These are phyloP conservation scores for Phialemonium atrogriseum DNA, from an alignment of 2,329 filamentous ascomycete genomes.

Conservation along the genomic window DNA sequence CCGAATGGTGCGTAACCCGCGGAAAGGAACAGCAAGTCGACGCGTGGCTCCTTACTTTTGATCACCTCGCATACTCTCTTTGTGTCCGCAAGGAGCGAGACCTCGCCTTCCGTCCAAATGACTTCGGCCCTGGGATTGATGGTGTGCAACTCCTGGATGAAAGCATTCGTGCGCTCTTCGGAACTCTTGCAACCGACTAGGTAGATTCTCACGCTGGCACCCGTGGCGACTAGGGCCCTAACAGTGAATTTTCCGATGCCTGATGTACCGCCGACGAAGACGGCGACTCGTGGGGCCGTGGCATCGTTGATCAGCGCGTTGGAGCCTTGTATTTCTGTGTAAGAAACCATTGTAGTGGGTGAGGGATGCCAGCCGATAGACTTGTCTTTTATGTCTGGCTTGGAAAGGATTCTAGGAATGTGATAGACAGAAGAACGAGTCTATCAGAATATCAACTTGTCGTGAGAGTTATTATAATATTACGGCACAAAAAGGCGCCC, in stretches of 20 bases:
- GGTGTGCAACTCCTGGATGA: conserved; percentile 26
- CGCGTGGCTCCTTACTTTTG: conserved; percentile 23
- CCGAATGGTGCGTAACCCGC: conserved; percentile 35
- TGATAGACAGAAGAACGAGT: too few species aligned
- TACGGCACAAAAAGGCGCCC: too few species aligned
- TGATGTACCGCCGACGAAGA: conserved; percentile 37
- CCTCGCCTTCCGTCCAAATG: conserved; percentile 32
- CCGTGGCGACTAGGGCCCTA: conserved; percentile 24
- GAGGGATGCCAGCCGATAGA: too few species aligned
- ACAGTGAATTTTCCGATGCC: conserved; percentile 35
- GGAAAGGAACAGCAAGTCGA: conserved; percentile 36
- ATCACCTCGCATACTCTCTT: conserved; percentile 29
- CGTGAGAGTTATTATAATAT: too few species aligned
- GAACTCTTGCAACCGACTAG: conserved; percentile 32
- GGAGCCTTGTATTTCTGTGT: conserved; percentile 27
- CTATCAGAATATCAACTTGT: too few species aligned
- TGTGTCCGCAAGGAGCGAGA: conserved; percentile 34
- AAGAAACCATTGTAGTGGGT: too few species aligned
- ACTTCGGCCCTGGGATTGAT: conserved; percentile 30
- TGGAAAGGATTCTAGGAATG: too few species aligned
- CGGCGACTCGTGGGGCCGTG: conserved; percentile 26
- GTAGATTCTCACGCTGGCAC: conserved; percentile 28
- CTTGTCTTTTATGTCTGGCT: too few species aligned
- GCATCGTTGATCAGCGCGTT: conserved; percentile 30
- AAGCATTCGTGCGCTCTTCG: conserved; percentile 17